phyloP scores from a whole-genome alignment of 2,329 filamentous ascomycete genomes.

The Diaporthe ilicicola region DNA sequence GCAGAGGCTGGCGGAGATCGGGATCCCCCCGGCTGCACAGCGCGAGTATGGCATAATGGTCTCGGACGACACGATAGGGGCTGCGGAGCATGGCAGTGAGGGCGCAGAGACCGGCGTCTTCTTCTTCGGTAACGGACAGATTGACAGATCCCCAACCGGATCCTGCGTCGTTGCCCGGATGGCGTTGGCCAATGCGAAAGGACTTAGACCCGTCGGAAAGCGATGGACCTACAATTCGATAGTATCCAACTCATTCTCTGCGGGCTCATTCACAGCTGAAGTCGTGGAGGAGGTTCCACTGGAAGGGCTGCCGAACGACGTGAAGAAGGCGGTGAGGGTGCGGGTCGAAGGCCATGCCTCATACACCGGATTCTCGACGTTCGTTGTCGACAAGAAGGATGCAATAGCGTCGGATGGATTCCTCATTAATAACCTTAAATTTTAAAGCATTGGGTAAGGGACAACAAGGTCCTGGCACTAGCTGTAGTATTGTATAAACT shows the following conservation, averaged over 20 bases:
- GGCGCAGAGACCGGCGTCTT: constrained; percentile 51
- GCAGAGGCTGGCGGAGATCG: neutral
- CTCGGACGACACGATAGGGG: neutral
- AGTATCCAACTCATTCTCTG: constrained; percentile 2
- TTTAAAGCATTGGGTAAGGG: too few relatives aligned
- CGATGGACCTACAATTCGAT: constrained; percentile 1
- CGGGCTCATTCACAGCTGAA: neutral
- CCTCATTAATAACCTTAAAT: neutral
- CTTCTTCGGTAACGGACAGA: constrained; percentile 54
- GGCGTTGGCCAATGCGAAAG: constrained; percentile 8
- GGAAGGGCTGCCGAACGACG: neutral
- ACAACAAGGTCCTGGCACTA: too few relatives aligned
- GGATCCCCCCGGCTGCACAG: neutral
- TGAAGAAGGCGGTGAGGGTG: neutral
- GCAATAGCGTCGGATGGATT: neutral
- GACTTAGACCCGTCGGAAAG: neutral
- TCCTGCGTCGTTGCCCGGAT: constrained; percentile 23
- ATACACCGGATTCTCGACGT: neutral
- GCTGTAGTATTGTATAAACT: too few relatives aligned
- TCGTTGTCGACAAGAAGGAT: neutral
- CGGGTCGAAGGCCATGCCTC: neutral
- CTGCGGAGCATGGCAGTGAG: neutral
- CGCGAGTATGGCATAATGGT: neutral
- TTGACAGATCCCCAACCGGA: constrained; percentile 63
- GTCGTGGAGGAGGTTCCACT: neutral